Evolutionary conservation across 2,329 filamentous ascomycete species (phyloP), one percentile per base, ranked within the genome.

Genomic region (Colletotrichum sp.): DNA sequence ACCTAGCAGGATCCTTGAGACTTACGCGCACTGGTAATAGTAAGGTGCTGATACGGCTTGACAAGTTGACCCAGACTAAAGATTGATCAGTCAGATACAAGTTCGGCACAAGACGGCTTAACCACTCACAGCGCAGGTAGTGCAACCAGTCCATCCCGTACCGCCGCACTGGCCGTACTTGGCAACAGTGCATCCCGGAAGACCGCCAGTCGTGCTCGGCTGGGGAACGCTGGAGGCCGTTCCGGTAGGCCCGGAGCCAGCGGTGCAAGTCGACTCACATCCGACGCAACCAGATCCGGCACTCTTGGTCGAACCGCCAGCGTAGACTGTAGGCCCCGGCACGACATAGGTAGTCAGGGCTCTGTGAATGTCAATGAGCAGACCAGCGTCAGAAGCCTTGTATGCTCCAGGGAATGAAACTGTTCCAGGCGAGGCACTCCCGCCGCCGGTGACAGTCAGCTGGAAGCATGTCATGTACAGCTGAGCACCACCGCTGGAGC

Each of bases 291-390:
- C 80, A 4, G 83, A 83, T 26, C 87, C 86, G 21, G 86, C 85
- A 7, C 74, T 77, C 80, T 85, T 85, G 7, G 83, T 85, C 4
- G 83, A 82, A 3, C 87, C 87, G 34, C 83, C 83, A 2, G 84
- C 75, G 70, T 85, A 82, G 32, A 88, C 87, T 4, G 82, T 79
- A 12, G 87, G 87, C 7, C 87, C 87, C 2, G 87, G 87, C 16
- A 85, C 86, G 12, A 83, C 78, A 73, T 89, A 89, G 3, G 78
- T 82, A 26, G 77, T 74, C 87, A 77, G 52, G 82, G 80, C 26
- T 38, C 83, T 79, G 81, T 89, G 87, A 77, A 89, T 89, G 79
- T 88, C 87, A 76, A 89, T 81, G 24, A 85, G 82, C 71, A 89
- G 86, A 12, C 87, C 87, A 0, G 87, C 85, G 77, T 89, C 86